These are phyloP conservation scores for Suillus brevipes DNA, from an alignment of 768 basidiomycete genomes.

Conservation along the genomic window DNA sequence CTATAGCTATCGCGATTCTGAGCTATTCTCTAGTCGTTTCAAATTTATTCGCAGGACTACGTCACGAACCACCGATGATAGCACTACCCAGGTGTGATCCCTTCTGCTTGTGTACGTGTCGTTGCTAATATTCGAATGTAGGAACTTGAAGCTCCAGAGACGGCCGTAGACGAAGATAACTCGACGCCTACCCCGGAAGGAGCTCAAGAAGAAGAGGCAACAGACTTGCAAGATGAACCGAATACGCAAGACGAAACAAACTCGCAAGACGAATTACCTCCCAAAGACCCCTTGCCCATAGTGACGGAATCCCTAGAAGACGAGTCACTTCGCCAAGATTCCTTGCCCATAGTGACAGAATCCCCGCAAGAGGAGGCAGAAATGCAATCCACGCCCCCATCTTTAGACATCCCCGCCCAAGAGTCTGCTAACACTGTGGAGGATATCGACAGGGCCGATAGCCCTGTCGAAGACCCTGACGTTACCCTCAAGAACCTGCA, in stretches of 20 bases:
- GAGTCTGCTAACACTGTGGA: neutral
- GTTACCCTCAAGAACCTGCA: neutral
- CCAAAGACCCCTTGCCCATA: neutral
- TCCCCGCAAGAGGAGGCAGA: neutral
- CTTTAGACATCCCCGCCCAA: neutral
- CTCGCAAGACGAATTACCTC: neutral
- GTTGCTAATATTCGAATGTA: neutral
- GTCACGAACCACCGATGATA: neutral
- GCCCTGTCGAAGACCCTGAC: constrained; percentile 2
- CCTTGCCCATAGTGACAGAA: neutral
- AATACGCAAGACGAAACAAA: neutral
- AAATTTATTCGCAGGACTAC: neutral
- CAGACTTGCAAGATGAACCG: neutral
- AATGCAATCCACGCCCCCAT: neutral
- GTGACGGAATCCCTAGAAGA: neutral
- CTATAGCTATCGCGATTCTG: neutral
- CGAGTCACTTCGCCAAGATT: neutral
- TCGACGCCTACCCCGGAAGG: neutral
- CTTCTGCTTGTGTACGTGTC: no score
- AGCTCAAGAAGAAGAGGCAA: neutral
- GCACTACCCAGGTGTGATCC: neutral
- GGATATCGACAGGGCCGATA: neutral
- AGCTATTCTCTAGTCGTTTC: neutral
- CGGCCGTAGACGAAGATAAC: neutral
- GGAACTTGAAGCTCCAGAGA: neutral